Base-by-base conservation (phyloP, 768 basidiomycete species). In the Tulasnella sp. region DNA sequence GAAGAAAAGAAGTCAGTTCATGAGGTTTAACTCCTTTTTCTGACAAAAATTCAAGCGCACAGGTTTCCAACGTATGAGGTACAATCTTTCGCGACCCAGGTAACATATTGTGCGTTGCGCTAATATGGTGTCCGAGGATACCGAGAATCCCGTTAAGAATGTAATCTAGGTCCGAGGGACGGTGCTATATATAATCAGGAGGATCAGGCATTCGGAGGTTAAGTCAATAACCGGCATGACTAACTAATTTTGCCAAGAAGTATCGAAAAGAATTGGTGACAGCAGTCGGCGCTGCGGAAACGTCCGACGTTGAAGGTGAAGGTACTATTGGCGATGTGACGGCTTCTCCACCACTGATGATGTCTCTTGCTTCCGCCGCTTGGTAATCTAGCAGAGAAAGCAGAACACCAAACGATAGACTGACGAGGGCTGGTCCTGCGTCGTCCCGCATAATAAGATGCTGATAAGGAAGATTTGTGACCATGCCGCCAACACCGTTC, bases 251-350 rank as follows among this genome's bases (percentile, higher is more conserved):
- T 63, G 90, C 84, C 52, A 96, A 70, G 70, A 93, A 97, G 70
- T 91, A 92, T 51, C 89, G 77, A 70, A 96, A 99, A 2, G 90
- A 81, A 67, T 99, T 98, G 15, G 87, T 84, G 65, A 78, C 78
- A 10, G 78, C 70, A 1, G 81, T 61, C 49, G 63, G 59, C 12
- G 61, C 48, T 7, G 48, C 53, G 30, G 49, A 21, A 25, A 17
- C 24, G 2, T 50, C 57, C 30, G 27, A 31, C n/a, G 55, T 41
- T n/a, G 53, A 44, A 27, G 81, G 1, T 87, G 84, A 73, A 67
- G 12, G 71, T 70, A 19, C 63, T 65, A n/a, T 73, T 67, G 24
- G 68, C 73, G n/a, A 68, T 63, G 4, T 71, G 61, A 29, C 19
- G 19, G 42, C 15, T 12, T n/a, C 42, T 24, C 38, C 54, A n/a